Conservation (phyloP, 352 stramenopile genomes). For the Globisporangium parvum region DNA sequence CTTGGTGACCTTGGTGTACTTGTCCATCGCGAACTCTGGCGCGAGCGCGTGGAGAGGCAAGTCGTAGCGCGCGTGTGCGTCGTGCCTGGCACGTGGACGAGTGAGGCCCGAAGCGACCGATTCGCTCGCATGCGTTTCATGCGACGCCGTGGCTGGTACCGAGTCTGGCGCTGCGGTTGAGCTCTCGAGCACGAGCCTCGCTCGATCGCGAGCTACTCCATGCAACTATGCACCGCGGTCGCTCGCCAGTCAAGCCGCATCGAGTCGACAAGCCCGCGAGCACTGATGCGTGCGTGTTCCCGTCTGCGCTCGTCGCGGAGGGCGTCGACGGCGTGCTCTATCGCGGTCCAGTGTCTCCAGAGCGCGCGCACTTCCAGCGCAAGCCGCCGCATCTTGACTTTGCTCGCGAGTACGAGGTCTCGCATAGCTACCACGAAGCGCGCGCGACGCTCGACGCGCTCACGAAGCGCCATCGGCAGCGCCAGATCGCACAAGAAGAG, state of each 20-base stretch:
- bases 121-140: slow-evolving; percentile 7
- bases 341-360: slow-evolving; percentile 11
- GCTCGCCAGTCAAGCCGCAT: neutral
- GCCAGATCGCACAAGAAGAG: slow-evolving; percentile 52
- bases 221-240: neutral
- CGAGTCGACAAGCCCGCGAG: neutral
- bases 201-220: neutral
- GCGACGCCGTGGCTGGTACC: too few relatives aligned
- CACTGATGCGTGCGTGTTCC: slow-evolving; percentile 17
- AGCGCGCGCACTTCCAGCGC: slow-evolving; percentile 28
- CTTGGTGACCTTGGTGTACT: slow-evolving; percentile 70
- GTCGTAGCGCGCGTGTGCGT: too few relatives aligned
- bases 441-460: slow-evolving; percentile 40
- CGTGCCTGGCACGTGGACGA: neutral
- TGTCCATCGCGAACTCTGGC: slow-evolving; percentile 41
- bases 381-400: slow-evolving; percentile 58
- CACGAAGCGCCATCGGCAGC: slow-evolving; percentile 37
- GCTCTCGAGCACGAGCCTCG: neutral
- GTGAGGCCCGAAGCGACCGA: neutral
- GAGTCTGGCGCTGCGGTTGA: too few relatives aligned
- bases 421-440: slow-evolving; percentile 39
- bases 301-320: slow-evolving; percentile 16
- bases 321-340: slow-evolving; percentile 49
- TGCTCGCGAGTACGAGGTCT: slow-evolving; percentile 36
- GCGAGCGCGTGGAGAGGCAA: neutral